Evolutionary conservation across 768 basidiomycete species (phyloP), one percentile per base, ranked within the genome.

Genomic region (Russula vinacea): DNA sequence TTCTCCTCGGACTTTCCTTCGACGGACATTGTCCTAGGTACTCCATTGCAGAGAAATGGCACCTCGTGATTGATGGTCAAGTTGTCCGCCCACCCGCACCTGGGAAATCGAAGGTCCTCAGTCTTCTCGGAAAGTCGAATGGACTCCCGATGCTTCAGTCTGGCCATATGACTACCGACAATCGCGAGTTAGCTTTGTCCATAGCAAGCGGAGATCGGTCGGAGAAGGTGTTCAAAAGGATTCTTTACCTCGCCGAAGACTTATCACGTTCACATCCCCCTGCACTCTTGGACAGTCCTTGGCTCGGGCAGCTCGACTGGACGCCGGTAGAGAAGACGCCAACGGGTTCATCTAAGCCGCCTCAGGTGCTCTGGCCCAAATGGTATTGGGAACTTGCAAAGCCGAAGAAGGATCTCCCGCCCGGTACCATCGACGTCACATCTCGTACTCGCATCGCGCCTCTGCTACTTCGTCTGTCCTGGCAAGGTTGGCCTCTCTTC

Each of bases 331-430:
- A 65, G 22, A 13, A 35, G 45, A 29, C 52, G 16, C 13, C 35
- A 7, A 11, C 44, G 5, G 56, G 64, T 60, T 40, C 62, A 5
- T 51, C 24, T 64, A 78, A 71, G 57, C 70, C 55, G 4, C 80
- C 80, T 13, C 76, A 81, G 0, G 80, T 86, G 0, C 60, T 79
- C n/a, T 98, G 95, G 94, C 96, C 95, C 1, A 90, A 92, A 73
- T 98, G 97, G 97, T 99, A 92, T 72, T 94, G 89, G 90, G 94
- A 98, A 29, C 83, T 92, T 3, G 79, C 88, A 3, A 86, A 80
- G 69, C 91, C 88, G 3, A 88, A 83, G 76, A 87, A 86, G 72
- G 85, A 78, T 62, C 71, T 78, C 61, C 78, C 82, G 6, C 86
- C 85, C 1, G 93, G 88, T 24, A 83, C 86, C 2, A 81, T 97